Evolutionary conservation across 163 green algal genomes (phyloP), one percentile per base, ranked within the genome.

Genomic region (Volvox carteri): DNA sequence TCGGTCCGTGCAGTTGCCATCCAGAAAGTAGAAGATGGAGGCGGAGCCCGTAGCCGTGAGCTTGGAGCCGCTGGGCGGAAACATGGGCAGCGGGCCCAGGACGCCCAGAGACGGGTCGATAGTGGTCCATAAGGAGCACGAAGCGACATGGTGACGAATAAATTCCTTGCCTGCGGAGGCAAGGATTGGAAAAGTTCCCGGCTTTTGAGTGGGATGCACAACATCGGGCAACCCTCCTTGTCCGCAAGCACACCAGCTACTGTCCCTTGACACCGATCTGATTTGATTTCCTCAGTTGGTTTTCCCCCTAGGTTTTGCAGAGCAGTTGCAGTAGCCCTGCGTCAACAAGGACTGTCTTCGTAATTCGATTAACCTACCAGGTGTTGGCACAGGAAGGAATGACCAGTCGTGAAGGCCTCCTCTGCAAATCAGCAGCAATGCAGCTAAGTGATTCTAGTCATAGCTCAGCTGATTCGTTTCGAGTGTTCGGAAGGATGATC

Each of bases 161-260:
- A 70, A 84, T 4, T 84, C 75, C 75, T 84, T 84, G 46, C 75
- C 75, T 84, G 72, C n/a, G n/a, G n/a, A n/a, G n/a, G n/a, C n/a
- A n/a, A n/a, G n/a, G n/a, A n/a, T n/a, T n/a, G n/a, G n/a, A n/a
- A n/a, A n/a, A n/a, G n/a, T n/a, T n/a, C n/a, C n/a, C n/a, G n/a
- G n/a, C n/a, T n/a, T n/a, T n/a, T n/a, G n/a, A n/a, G n/a, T n/a
- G n/a, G n/a, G n/a, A n/a, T n/a, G n/a, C n/a, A n/a, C n/a, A n/a
- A n/a, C n/a, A n/a, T n/a, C n/a, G n/a, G n/a, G n/a, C n/a, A n/a
- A n/a, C n/a, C n/a, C n/a, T n/a, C n/a, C n/a, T n/a, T n/a, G n/a
- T n/a, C n/a, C n/a, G n/a, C n/a, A n/a, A n/a, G n/a, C n/a, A n/a
- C n/a, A n/a, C n/a, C n/a, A n/a, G n/a, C n/a, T n/a, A n/a, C n/a